Evolutionary conservation across 106 monocot genomes (phyloP).

Genomic region (Platanthera guangdongensis): DNA sequence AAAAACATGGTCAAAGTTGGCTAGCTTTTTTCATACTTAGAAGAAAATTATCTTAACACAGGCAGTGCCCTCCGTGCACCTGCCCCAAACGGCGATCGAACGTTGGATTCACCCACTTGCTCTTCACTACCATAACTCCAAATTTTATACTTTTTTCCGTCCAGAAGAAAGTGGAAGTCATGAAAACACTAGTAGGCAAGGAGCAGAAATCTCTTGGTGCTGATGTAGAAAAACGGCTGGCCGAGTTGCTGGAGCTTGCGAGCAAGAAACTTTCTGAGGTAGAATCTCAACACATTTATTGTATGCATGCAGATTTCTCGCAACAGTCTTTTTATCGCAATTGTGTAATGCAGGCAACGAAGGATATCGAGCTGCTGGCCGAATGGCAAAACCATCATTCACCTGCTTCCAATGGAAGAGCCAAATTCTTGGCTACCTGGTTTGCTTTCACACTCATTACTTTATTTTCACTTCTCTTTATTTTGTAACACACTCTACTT

Average conservation of each 20-base stretch:
- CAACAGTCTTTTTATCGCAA: background rate
- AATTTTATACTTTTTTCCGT: too few species aligned
- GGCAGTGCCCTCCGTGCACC: too few species aligned
- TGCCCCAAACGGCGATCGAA: too few species aligned
- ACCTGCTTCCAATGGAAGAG: background rate
- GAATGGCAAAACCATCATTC: constrained; percentile 2
- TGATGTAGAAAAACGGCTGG: constrained; percentile 30
- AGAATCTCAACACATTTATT: background rate
- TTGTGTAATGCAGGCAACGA: background rate
- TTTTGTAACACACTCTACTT: background rate
- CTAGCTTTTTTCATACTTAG: too few species aligned
- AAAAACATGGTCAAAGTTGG: too few species aligned
- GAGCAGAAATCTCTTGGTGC: constrained; percentile 20
- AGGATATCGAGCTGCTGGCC: background rate
- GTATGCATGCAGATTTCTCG: background rate
- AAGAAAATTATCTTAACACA: too few species aligned
- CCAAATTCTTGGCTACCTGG: background rate
- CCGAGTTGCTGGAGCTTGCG: constrained; percentile 10
- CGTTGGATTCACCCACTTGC: too few species aligned
- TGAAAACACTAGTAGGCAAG: constrained; percentile 23
- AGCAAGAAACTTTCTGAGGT: background rate
- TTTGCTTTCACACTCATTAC: background rate
- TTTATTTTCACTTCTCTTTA: background rate
- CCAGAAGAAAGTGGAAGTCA: constrained; percentile 15
- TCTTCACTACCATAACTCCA: too few species aligned